Evolutionary conservation across 352 stramenopile species (phyloP).

Genomic region (Poterioochromonas sp.): DNA sequence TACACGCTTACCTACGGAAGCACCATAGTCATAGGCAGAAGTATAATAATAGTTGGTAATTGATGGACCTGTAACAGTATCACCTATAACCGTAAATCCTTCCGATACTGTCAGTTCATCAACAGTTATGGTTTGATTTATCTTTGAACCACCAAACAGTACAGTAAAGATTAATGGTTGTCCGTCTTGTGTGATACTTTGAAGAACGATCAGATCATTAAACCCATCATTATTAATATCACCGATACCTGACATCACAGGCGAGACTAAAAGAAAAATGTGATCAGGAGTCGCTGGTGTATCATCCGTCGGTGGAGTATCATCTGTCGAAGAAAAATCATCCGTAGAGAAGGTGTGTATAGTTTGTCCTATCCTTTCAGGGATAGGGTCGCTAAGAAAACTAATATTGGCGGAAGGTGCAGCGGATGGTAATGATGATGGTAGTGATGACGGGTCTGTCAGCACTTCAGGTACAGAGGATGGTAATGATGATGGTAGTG

Average conservation of each 20-base stretch:
- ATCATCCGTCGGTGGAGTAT: neutral
- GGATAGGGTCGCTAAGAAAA: neutral
- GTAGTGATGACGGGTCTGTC: too few species aligned
- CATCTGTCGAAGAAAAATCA: neutral
- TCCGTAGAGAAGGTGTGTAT: neutral
- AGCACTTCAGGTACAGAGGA: too few species aligned
- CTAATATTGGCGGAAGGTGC: neutral
- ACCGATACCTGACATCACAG: neutral
- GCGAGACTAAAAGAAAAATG: neutral
- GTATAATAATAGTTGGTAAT: neutral
- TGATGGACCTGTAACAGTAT: neutral
- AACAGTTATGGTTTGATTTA: neutral
- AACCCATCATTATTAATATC: neutral
- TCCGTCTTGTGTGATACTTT: neutral
- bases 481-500: too few species aligned
- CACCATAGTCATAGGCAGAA: neutral
- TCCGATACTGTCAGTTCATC: neutral
- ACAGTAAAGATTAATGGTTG: neutral
- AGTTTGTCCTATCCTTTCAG: neutral
- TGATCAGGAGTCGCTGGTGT: neutral
- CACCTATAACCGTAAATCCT: neutral
- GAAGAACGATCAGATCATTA: neutral
- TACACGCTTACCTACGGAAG: neutral
- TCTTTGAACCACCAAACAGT: neutral
- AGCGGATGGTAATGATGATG: too few species aligned